Evolutionary conservation across 1,284 basidiomycete species (phyloP), one percentile per base, ranked within the genome.

Genomic region (Malassezia obtusa): DNA sequence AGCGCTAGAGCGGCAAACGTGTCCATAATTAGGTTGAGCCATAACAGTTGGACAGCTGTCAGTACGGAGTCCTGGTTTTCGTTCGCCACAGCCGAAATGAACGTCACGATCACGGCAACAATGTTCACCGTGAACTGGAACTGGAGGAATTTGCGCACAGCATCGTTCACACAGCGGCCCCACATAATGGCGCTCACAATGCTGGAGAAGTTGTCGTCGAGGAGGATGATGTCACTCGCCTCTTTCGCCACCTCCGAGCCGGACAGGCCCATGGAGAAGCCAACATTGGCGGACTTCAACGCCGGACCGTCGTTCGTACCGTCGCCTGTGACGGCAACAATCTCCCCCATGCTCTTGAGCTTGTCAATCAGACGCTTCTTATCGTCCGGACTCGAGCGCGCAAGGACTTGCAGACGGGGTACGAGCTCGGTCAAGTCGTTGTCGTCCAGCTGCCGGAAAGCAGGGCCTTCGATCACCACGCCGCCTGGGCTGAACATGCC

Each of bases 181-280:
- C 92, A 98, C 81, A 94, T 91, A 69, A 98, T 91, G 51, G 91
- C 92, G 67, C 89, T 85, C 62, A 95, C 89, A 72, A 98, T 92
- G 15, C 87, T 90, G 9, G 65, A 79, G 75, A 98, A 96, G 75
- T 96, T 94, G 77, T 95, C 92, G 58, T 77, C 76, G 89, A 96
- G 94, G 44, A 98, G 82, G 65, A 98, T 92, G 69, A 99, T 95
- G 71, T 98, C 94, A 9, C 90, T 95, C 2, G 94, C 94, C 76
- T 96, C 91, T 77, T 98, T 96, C 48, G 94, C 94, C 21, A 98
- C 90, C 74, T 99, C 94, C 1, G 94, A 98, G 33, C 94, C 94
- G 36, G 91, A 84, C 63, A 99, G 89, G 73, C 94, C 94, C 94
- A 99, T 99, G 52, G 72, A 67, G 50, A 64, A 73, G 38, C 71